phyloP scores from a whole-genome alignment of 768 basidiomycete species.

The Lentinula boryana region DNA sequence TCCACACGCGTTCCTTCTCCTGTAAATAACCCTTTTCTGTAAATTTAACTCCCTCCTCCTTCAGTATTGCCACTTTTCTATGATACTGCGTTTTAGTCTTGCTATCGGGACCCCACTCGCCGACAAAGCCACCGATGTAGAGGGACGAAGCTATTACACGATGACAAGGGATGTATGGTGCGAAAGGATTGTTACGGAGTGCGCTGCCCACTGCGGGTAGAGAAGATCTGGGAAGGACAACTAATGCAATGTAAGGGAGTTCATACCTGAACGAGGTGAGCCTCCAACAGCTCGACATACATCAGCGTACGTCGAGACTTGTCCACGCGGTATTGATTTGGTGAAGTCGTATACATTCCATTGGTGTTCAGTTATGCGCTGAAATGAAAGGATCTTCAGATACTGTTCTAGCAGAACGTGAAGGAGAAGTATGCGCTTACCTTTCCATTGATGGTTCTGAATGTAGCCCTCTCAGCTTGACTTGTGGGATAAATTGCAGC shows the following conservation, averaged over 20 bases:
- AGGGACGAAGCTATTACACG: slow-evolving; percentile 58
- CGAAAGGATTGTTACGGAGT: slow-evolving; percentile 59
- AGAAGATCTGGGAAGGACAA: not conserved
- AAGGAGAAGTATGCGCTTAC: slow-evolving; percentile 2
- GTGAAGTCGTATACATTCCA: slow-evolving; percentile 59
- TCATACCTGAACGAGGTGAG: slow-evolving; percentile 59
- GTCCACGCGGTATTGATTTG: slow-evolving; percentile 41
- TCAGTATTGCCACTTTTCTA: slow-evolving; percentile 44
- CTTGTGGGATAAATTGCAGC: slow-evolving; percentile 9
- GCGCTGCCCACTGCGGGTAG: slow-evolving; percentile 51
- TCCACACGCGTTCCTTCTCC: slow-evolving; percentile 6
- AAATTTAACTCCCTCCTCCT: slow-evolving; percentile 49
- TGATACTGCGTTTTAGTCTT: slow-evolving; percentile 35
- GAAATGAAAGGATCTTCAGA: not conserved
- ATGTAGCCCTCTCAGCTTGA: slow-evolving; percentile 12
- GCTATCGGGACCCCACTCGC: slow-evolving; percentile 49
- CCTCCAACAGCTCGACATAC: slow-evolving; percentile 47
- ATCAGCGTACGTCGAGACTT: slow-evolving; percentile 52
- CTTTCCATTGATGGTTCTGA: slow-evolving; percentile 22
- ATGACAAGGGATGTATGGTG: slow-evolving; percentile 64
- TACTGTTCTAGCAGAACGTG: not conserved
- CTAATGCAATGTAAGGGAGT: not conserved
- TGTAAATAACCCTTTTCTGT: slow-evolving; percentile 36
- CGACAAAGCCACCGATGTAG: slow-evolving; percentile 58
- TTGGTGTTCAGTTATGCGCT: slow-evolving; percentile 47